Evolutionary conservation across 441 rosid genomes (phyloP).

Genomic region (Corymbia calophylla): DNA sequence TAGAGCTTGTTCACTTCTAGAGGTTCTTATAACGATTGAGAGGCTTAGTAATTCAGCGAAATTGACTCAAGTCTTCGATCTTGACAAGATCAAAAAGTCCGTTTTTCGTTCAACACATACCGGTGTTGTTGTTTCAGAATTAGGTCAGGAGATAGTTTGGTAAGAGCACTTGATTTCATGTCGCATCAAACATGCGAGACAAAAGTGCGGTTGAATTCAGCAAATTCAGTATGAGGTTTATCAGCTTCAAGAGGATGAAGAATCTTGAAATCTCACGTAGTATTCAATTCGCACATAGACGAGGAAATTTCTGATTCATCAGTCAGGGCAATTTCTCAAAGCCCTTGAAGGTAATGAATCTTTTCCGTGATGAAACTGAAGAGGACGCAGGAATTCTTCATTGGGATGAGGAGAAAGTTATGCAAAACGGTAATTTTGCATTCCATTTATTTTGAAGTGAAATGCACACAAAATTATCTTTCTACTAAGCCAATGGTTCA

Average conservation of each 20-base stretch:
- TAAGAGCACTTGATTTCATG: not conserved
- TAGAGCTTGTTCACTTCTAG: not conserved
- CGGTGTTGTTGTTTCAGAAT: not conserved
- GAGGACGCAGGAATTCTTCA: not conserved
- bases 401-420: not conserved
- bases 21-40: not conserved
- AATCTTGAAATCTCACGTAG: not conserved
- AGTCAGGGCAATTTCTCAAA: not conserved
- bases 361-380: not conserved
- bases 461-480: not conserved
- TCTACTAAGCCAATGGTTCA: not conserved
- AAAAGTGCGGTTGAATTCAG: not conserved
- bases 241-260: not conserved
- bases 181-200: not conserved
- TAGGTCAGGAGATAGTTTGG: not conserved
- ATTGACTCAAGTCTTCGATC: not conserved
- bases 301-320: not conserved
- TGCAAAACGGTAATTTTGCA: not conserved
- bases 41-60: not conserved
- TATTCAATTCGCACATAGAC: not conserved
- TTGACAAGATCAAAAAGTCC: not conserved
- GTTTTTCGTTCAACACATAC: not conserved
- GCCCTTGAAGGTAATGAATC: not conserved
- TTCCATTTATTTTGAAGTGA: not conserved
- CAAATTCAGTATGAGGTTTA: not conserved